Base-by-base conservation (phyloP, 225 moss, liverwort and hornwort genomes). In the Neckera pumila region DNA sequence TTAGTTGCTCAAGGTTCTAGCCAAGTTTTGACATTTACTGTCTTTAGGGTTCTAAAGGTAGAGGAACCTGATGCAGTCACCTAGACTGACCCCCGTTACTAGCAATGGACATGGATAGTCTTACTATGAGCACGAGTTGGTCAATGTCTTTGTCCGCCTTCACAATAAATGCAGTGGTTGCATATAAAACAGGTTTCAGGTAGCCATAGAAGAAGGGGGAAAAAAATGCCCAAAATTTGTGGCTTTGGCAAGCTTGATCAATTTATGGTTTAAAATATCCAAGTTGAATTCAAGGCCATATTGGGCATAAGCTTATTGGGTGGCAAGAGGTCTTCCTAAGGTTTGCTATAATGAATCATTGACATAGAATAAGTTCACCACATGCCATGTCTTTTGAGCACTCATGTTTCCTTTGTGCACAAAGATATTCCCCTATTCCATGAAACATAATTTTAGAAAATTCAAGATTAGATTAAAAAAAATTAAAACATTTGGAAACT, bases 381-480 rank as follows among this genome's bases (percentile, higher is more conserved):
- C 33, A 17, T 33, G 17, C 9, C 63, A 31, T 63, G 31, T 63
- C 63, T 4, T 31, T 2, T 16, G 2, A 16, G 8, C 18, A 64
- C 3, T 18, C 34, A 65, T 18, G 0, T 36, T 66, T 3, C 1
- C 1, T 5, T 33, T 34, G 36, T 36, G 6, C 6, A 36, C 36
- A 6, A 11, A 36, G 6, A 36, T 34, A 5, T 5, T 64, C 2
- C 33, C 2, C 8, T 34, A 1, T 1, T 33, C 15, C 9, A 64
- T 17, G 5, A 33, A 17, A 9, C 33, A 33, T 33, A 17, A 64
- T 33, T 33, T 33, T 9, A 18, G 2, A 64, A 64, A 10, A 34
- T 0, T 64, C 2, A 0, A 1, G 3, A 64, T 64, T 64, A 1
- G 5, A 64, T 18, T 34, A 0, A 18, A 5, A 34, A 1, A 34